A percentile compares a stretch with the other conserved stretches of the same genome.
phyloP scores from a whole-genome alignment of 2,329 filamentous ascomycete species.

The Beauveria sp. region DNA sequence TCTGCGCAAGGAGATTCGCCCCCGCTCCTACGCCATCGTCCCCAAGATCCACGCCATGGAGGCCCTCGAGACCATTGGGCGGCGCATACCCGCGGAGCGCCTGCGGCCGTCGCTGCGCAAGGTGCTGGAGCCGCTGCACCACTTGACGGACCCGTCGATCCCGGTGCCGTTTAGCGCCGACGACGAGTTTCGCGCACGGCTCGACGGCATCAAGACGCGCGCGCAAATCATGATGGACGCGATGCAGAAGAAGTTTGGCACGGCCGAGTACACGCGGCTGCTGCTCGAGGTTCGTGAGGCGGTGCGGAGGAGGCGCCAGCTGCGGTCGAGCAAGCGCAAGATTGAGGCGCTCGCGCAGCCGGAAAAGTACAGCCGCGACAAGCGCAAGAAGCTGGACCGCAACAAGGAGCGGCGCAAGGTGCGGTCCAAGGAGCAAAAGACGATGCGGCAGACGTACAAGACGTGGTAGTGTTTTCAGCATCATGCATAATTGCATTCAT shows the following conservation, averaged over 20 bases:
- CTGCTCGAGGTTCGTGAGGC: constrained; percentile 65
- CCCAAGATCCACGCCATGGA: constrained; percentile 71
- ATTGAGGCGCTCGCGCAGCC: constrained; percentile 81
- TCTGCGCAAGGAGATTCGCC: constrained; percentile 65
- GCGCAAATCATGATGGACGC: constrained; percentile 71
- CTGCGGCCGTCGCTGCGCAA: constrained; percentile 56
- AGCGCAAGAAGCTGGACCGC: constrained; percentile 75
- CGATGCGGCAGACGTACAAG: constrained; percentile 63
- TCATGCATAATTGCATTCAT: not conserved
- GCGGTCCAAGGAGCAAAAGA: constrained; percentile 64
- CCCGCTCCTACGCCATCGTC: constrained; percentile 55
- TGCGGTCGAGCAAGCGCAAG: constrained; percentile 74
- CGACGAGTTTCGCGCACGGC: constrained; percentile 57
- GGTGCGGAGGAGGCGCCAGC: constrained; percentile 64
- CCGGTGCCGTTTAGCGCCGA: constrained; percentile 64
- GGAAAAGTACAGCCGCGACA: constrained; percentile 68
- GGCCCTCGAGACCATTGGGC: constrained; percentile 62
- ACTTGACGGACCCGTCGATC: constrained; percentile 75
- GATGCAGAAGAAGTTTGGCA: constrained; percentile 81
- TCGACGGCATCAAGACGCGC: constrained; percentile 63
- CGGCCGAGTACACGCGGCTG: constrained; percentile 66
- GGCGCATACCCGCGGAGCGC: constrained; percentile 48
- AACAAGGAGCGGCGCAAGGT: constrained; percentile 79
- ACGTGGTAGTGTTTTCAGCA: constrained; percentile 22
- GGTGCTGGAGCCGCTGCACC: constrained; percentile 58